Evolutionary conservation across 768 basidiomycete genomes (phyloP).

Genomic region (Auriscalpium vulgare): DNA sequence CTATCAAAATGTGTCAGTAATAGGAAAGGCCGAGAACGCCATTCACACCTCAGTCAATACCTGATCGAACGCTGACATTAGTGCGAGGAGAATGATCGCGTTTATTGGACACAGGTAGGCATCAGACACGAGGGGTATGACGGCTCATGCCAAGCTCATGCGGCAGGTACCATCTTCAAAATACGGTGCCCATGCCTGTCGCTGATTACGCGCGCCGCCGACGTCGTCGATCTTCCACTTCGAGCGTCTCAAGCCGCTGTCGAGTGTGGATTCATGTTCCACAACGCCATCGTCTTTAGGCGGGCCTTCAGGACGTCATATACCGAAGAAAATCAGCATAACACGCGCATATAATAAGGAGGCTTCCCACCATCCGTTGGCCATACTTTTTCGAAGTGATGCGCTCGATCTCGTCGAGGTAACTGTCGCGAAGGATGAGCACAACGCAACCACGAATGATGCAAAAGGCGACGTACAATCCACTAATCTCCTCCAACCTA

Average conservation of each 20-base stretch:
- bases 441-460: background rate
- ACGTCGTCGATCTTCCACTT: conserved; percentile 86
- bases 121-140: conserved; percentile 3
- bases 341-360: background rate
- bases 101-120: conserved; percentile 42
- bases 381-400: conserved; percentile 78
- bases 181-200: conserved; percentile 84
- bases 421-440: conserved; percentile 34
- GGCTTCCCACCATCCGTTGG: conserved; percentile 46
- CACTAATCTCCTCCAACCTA: conserved; percentile 74
- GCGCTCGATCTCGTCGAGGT: conserved; percentile 71
- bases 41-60: conserved; percentile 60
- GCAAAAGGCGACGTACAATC: conserved; percentile 54
- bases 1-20: conserved; percentile 27
- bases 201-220: conserved; percentile 72
- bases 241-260: conserved; percentile 37
- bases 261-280: conserved; percentile 69
- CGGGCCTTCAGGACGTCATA: conserved; percentile 77
- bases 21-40: conserved; percentile 8
- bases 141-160: no score
- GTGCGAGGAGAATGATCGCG: conserved; percentile 83
- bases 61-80: conserved; percentile 85
- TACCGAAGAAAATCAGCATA: conserved; percentile 18
- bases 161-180: conserved; percentile 66
- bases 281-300: conserved; percentile 78